phyloP scores from a whole-genome alignment of 257 asterid genomes.

The Plantago major region DNA sequence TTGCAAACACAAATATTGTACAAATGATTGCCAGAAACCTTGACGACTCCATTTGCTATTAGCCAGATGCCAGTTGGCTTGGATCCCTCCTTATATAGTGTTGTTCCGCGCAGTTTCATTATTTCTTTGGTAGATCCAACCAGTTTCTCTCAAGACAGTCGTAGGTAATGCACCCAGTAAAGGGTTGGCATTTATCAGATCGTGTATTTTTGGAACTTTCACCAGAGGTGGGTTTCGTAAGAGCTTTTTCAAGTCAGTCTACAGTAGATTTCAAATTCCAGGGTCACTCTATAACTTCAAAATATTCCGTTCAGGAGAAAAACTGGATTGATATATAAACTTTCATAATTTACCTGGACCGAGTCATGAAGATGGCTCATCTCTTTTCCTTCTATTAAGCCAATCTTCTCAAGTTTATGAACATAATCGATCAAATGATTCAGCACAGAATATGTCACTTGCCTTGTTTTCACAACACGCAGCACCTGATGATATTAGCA shows the following conservation, averaged over 20 bases:
- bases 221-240: conserved; percentile 78
- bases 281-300: conserved; percentile 18
- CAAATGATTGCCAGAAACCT: conserved; percentile 43
- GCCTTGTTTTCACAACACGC: conserved; percentile 89
- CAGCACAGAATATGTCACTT: conserved; percentile 82
- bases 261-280: conserved; percentile 22
- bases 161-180: conserved; percentile 84
- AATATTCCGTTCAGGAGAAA: conserved; percentile 7
- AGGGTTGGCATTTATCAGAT: conserved; percentile 68
- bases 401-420: conserved; percentile 87
- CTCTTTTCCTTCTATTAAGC: conserved; percentile 88
- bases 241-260: conserved; percentile 86
- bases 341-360: conserved; percentile 59
- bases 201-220: conserved; percentile 62
- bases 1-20: conserved; percentile 10
- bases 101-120: conserved; percentile 62
- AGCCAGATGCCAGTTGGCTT: conserved; percentile 76
- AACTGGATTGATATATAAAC: background rate
- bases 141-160: conserved; percentile 45
- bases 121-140: conserved; percentile 69
- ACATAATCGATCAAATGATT: conserved; percentile 77
- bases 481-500: conserved; percentile 57
- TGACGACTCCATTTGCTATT: conserved; percentile 83
- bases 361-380: conserved; percentile 87
- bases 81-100: conserved; percentile 77